A percentile compares a stretch with the other conserved stretches of the same genome.
phyloP scores from a whole-genome alignment of 2,329 filamentous ascomycete genomes.

The Colletotrichum shisoi region DNA sequence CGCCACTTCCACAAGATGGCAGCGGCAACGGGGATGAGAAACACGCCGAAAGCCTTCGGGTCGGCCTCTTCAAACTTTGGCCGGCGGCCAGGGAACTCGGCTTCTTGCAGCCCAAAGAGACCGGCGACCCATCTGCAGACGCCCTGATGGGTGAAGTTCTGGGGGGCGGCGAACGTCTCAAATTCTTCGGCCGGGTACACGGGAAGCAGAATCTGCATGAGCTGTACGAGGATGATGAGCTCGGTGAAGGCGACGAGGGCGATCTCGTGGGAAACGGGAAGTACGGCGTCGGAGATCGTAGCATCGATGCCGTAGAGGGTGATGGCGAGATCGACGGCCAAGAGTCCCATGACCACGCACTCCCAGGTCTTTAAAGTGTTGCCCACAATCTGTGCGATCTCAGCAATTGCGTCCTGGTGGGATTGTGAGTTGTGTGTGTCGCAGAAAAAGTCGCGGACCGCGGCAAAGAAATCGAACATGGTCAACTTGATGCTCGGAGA shows the following conservation, averaged over 20 bases:
- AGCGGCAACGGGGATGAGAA: conserved; percentile 7
- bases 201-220: conserved; percentile 10
- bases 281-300: conserved; percentile 11
- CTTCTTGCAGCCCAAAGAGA: conserved; percentile 9
- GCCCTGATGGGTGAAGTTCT: not conserved
- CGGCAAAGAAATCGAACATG: not conserved
- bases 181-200: not conserved
- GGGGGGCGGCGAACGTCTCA: not conserved
- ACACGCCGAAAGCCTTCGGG: conserved; percentile 11
- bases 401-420: not conserved
- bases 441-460: not conserved
- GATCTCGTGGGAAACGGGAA: not conserved
- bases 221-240: conserved; percentile 21
- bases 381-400: not conserved
- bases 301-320: conserved; percentile 26
- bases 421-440: too few species aligned
- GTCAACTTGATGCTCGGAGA: not conserved
- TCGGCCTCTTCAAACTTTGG: not conserved
- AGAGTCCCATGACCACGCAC: not conserved
- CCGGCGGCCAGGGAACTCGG: not conserved
- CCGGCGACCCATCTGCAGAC: conserved; percentile 20
- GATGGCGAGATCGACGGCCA: conserved; percentile 7
- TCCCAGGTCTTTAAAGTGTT: conserved; percentile 8
- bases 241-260: conserved; percentile 20
- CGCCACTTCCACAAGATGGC: conserved; percentile 20